These are phyloP conservation scores for Solanum neorickii DNA, from an alignment of 257 asterid species.

Conservation along the genomic window DNA sequence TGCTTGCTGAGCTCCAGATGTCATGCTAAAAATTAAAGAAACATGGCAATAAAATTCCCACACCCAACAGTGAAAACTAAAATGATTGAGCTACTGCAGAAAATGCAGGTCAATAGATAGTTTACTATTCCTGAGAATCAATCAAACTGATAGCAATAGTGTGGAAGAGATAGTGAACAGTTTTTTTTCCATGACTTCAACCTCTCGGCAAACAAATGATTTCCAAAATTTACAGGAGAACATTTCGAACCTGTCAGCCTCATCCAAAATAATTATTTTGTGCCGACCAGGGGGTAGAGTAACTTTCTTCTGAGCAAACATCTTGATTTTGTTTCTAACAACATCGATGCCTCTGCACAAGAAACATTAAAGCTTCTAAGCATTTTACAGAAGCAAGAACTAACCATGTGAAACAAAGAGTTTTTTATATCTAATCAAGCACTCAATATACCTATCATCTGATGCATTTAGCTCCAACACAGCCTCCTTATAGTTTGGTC, in stretches of 20 bases:
- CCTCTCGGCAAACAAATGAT: background rate
- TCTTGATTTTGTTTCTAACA: slow-evolving; percentile 93
- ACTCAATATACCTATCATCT: slow-evolving; percentile 59
- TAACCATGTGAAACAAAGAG: background rate
- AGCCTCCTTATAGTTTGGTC: slow-evolving; percentile 81
- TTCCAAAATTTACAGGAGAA: background rate
- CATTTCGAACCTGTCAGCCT: slow-evolving; percentile 87
- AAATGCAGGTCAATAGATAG: background rate
- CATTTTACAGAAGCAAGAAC: background rate
- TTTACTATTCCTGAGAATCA: background rate
- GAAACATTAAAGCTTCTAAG: background rate
- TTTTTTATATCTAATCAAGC: background rate
- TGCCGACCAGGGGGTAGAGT: slow-evolving; percentile 90
- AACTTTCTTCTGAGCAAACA: slow-evolving; percentile 95
- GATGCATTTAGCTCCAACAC: slow-evolving; percentile 95
- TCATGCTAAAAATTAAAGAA: slow-evolving; percentile 57
- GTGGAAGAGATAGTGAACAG: background rate
- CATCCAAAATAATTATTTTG: slow-evolving; percentile 80
- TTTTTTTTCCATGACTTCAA: background rate
- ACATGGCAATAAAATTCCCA: slow-evolving; percentile 7
- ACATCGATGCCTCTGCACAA: slow-evolving; percentile 84
- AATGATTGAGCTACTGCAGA: background rate
- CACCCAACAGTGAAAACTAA: background rate
- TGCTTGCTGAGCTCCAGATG: slow-evolving; percentile 98
- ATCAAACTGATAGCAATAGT: background rate